Percentiles rank a stretch among this genome's conserved stretches.
Evolutionary conservation across 441 rosid species (phyloP).

Genomic region (Populus tomentosa): DNA sequence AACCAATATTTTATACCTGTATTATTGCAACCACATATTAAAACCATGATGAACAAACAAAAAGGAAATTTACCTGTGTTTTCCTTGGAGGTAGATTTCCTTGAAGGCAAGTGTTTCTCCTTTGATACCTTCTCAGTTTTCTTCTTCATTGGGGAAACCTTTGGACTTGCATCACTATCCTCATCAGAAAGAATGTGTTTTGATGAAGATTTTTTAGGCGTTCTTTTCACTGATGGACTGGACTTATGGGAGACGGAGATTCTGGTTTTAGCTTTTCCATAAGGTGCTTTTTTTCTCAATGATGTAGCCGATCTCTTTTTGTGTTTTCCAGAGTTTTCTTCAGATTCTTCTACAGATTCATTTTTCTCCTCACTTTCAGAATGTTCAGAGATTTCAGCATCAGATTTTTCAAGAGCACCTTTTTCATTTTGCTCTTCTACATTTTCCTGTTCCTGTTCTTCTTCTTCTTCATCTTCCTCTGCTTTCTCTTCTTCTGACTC

Average conservation of each 20-base stretch:
- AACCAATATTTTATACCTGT: no score
- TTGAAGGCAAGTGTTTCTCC: constrained; percentile 48
- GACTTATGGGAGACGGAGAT: constrained; percentile 27
- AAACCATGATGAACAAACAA: no score
- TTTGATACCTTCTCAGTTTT: constrained; percentile 41
- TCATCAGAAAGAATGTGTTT: constrained; percentile 48
- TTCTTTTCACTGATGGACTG: constrained; percentile 41
- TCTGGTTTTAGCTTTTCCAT: constrained; percentile 52
- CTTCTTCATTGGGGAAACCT: constrained; percentile 65
- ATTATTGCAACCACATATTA: no score
- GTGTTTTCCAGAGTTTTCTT: constrained; percentile 51
- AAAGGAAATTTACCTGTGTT: constrained; percentile 41
- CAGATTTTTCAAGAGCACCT: constrained; percentile 67
- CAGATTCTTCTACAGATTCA: constrained; percentile 74
- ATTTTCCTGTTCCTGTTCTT: constrained; percentile 38
- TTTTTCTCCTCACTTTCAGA: constrained; percentile 68
- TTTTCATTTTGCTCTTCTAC: constrained; percentile 57
- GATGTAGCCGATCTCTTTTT: constrained; percentile 39
- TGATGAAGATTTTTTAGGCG: constrained; percentile 40
- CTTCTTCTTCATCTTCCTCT: constrained; percentile 29
- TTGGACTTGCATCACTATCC: constrained; percentile 55
- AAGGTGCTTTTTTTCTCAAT: constrained; percentile 46
- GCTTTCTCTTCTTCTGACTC: constrained; percentile 45
- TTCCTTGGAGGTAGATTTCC: constrained; percentile 56
- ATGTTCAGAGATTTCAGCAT: constrained; percentile 48